Percentiles rank a stretch among this genome's conserved stretches.
phyloP scores from a whole-genome alignment of 1,284 basidiomycete genomes.

The Ustilago bromivora region DNA sequence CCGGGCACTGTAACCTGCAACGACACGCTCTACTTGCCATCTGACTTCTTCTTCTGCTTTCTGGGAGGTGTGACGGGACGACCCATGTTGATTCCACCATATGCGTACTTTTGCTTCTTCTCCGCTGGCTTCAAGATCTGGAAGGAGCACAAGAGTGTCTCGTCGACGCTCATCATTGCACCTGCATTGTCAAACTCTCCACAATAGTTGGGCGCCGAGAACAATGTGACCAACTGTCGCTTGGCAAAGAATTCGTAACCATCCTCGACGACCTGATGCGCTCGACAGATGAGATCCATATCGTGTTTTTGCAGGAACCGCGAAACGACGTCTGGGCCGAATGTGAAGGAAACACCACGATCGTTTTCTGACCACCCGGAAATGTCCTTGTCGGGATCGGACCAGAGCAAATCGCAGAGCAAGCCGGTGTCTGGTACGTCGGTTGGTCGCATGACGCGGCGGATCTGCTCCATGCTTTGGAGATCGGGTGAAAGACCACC shows the following conservation, averaged over 20 bases:
- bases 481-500: constrained; percentile 93
- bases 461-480: constrained; percentile 99
- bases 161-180: constrained; percentile 99
- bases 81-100: constrained; percentile 70
- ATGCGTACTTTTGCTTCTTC: constrained; percentile 88
- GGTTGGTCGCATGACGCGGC: constrained; percentile 98
- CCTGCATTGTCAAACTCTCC: constrained; percentile 99
- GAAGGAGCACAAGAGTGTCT: constrained; percentile 97
- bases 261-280: constrained; percentile 99
- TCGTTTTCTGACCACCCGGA: constrained; percentile 99
- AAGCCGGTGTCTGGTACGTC: constrained; percentile 99
- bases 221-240: constrained; percentile 94
- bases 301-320: constrained; percentile 97
- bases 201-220: constrained; percentile 98
- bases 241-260: constrained; percentile 99
- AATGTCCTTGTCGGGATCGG: constrained; percentile 99
- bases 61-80: constrained; percentile 74
- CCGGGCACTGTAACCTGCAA: constrained; percentile 10
- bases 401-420: constrained; percentile 97
- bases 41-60: constrained; percentile 72
- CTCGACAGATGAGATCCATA: constrained; percentile 98
- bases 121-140: constrained; percentile 95
- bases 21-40: constrained; percentile 57
- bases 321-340: constrained; percentile 96
- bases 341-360: constrained; percentile 97